Base-by-base conservation (phyloP, 257 asterid species). In the Solanum chilense region DNA sequence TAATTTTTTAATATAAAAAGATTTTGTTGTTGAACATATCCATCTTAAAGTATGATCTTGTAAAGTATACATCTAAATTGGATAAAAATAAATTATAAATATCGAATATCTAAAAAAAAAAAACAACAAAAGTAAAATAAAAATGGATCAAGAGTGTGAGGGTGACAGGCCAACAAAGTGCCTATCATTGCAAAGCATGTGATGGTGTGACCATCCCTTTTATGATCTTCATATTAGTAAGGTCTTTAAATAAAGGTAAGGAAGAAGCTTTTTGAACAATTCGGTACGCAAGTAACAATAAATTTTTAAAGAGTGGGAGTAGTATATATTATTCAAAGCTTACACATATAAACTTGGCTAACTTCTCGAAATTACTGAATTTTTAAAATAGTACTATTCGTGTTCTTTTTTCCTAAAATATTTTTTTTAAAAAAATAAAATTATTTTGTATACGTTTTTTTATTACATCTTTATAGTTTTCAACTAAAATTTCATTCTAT, bases 121-220 rank as follows among this genome's bases (percentile, higher is more conserved):
- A 18, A 56, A 18, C 0, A 1, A 64, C n/a, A 66, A 66, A 66
- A 25, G 3, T 66, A 66, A 66, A 23, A 25, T 12, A 6, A 68
- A 68, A 2, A 33, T 15, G 8, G 69, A 37, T 70, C 18, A 41
- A 27, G 85, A 49, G 75, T 78, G 91, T 60, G 90, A 85, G 90
- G 68, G 89, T 25, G 93, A 92, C 92, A 70, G 47, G 25, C 62
- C 90, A 91, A 86, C 92, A 35, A 66, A 60, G 27, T 70, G 16
- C 56, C 64, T 86, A 90, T 90, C 82, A 90, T 92, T 86, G 33
- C 82, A 81, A 82, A 84, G 86, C 93, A 89, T 88, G 91, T 87
- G 91, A 49, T 23, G 85, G 85, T 58, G 88, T 84, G 80, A 66
- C 88, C 83, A 9, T 16, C 71, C 86, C 45, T 35, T 20, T 9